Percentiles rank a stretch among this genome's conserved stretches.
Evolutionary conservation across 257 asterid species (phyloP).

Genomic region (Voacanga thouarsii): DNA sequence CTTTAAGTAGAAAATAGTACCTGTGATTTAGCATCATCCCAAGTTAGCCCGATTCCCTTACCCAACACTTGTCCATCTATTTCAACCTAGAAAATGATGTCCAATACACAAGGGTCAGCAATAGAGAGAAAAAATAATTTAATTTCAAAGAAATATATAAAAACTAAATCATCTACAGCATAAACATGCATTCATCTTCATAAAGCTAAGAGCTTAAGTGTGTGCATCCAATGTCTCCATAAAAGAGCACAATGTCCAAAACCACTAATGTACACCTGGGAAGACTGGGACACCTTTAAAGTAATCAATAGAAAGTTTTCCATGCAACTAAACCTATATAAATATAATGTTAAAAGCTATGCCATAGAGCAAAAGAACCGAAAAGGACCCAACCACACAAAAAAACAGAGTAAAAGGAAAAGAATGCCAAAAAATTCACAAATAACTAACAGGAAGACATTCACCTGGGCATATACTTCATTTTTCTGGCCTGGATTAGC

Average conservation of each 20-base stretch:
- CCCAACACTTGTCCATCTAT: conserved; percentile 82
- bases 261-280: not conserved
- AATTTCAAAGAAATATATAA: not conserved
- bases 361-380: not conserved
- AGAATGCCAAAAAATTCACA: not conserved
- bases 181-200: not conserved
- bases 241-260: not conserved
- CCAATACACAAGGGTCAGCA: conserved; percentile 20
- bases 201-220: not conserved
- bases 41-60: conserved; percentile 77
- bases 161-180: not conserved
- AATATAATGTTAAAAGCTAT: not conserved
- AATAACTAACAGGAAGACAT: not conserved
- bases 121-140: not conserved
- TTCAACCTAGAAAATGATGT: conserved; percentile 57
- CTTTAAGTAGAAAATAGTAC: conserved; percentile 30
- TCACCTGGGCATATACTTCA: conserved; percentile 84
- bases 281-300: not conserved
- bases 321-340: not conserved
- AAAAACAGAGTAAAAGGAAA: not conserved
- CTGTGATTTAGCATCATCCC: conserved; percentile 96
- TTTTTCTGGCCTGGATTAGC: conserved; percentile 61
- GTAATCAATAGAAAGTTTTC: not conserved
- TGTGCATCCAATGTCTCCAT: not conserved
- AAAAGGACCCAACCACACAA: not conserved